phyloP scores from a whole-genome alignment of 2,329 filamentous ascomycete genomes.

The Clonostachys byssicola region DNA sequence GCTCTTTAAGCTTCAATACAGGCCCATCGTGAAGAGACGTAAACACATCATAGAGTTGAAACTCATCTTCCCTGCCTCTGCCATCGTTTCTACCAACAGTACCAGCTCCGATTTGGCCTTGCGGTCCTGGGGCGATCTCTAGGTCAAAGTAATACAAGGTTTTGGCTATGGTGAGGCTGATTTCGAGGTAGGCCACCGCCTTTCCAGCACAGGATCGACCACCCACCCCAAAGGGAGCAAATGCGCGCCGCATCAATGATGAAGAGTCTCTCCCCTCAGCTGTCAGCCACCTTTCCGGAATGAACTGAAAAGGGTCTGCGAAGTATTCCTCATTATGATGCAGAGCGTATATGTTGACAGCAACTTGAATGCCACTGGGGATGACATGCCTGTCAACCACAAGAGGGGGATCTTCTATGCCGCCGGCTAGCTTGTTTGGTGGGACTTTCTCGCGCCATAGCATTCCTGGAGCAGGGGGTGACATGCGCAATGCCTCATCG shows the following conservation, averaged over 20 bases:
- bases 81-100: neutral
- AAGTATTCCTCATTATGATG: constrained; percentile 8
- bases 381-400: constrained; percentile 8
- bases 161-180: constrained; percentile 1
- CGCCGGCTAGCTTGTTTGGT: too few relatives aligned
- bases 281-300: constrained; percentile 17
- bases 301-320: constrained; percentile 2
- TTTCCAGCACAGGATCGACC: constrained; percentile 3
- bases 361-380: constrained; percentile 8
- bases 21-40: neutral
- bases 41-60: neutral
- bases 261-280: constrained; percentile 15
- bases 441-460: constrained; percentile 7
- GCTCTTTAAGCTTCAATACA: too few relatives aligned
- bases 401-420: neutral
- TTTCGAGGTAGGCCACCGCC: constrained; percentile 4
- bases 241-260: constrained; percentile 8
- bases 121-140: neutral
- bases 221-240: constrained; percentile 2
- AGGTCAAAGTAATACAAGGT: constrained; percentile 3
- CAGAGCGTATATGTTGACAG: constrained; percentile 9
- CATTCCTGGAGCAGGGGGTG: constrained; percentile 4
- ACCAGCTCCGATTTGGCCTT: neutral
- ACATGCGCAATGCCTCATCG: constrained; percentile 16
- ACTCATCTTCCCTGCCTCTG: neutral